phyloP scores from a whole-genome alignment of 495 filamentous ascomycete species.

The Jackrogersella minutella region DNA sequence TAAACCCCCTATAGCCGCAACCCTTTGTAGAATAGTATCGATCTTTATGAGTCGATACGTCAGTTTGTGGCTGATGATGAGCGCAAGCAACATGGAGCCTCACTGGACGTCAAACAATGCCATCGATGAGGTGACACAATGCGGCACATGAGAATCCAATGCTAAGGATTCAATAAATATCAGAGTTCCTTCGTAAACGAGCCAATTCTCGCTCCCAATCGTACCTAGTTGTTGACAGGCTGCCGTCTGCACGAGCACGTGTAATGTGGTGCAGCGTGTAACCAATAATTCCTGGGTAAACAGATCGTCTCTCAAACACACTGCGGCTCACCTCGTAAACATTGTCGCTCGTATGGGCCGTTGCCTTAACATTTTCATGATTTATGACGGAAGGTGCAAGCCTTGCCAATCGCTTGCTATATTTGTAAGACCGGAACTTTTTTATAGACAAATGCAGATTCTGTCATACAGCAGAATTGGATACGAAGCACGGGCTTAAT shows the following conservation, averaged over 20 bases:
- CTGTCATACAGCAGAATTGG: conserved; percentile 31
- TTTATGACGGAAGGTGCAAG: conserved; percentile 19
- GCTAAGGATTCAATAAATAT: conserved; percentile 20
- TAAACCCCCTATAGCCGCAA: conserved; percentile 10
- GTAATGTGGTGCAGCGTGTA: conserved; percentile 40
- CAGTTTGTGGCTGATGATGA: conserved; percentile 32
- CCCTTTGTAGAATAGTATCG: conserved; percentile 1
- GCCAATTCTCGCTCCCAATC: conserved; percentile 17
- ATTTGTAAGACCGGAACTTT: conserved; percentile 30
- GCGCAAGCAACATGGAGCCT: conserved; percentile 27
- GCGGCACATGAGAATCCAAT: conserved; percentile 16
- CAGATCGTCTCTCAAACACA: conserved; percentile 8
- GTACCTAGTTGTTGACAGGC: conserved; percentile 15
- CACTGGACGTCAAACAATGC: conserved; percentile 17
- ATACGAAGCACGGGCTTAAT: conserved; percentile 33
- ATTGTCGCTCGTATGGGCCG: conserved; percentile 32
- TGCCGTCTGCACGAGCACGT: conserved; percentile 24
- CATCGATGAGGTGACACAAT: conserved; percentile 22
- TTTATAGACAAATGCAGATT: conserved; percentile 27
- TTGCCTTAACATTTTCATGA: conserved; percentile 30
- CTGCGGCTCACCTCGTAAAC: conserved; percentile 32
- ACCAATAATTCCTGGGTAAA: conserved; percentile 26
- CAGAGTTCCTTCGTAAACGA: conserved; percentile 12
- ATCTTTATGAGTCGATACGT: conserved; percentile 16
- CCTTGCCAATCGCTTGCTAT: conserved; percentile 31